Conservation (phyloP, 2,329 filamentous ascomycete species). For the Mycocentrospora acerina region DNA sequence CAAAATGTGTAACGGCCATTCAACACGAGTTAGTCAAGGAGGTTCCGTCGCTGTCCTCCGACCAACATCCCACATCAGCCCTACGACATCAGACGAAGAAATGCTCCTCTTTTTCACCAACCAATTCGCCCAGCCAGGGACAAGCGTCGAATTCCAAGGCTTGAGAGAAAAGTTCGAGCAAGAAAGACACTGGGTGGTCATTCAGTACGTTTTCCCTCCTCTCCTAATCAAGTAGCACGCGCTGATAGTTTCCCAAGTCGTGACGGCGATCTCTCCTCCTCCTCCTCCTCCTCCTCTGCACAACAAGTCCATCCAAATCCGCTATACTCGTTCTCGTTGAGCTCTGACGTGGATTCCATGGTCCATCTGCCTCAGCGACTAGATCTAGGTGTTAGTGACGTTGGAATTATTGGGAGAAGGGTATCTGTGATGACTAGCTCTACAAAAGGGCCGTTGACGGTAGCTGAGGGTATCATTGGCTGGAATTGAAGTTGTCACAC, state of each 20-base stretch:
- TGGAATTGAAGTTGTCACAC: slow-evolving; percentile 30
- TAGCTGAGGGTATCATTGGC: slow-evolving; percentile 38
- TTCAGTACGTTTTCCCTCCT: slow-evolving; percentile 24
- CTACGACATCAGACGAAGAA: slow-evolving; percentile 16
- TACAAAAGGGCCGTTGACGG: slow-evolving; percentile 13
- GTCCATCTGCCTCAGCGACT: slow-evolving; percentile 25
- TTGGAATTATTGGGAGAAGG: slow-evolving; percentile 36
- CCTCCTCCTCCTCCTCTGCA: slow-evolving; percentile 1
- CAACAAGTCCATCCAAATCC: slow-evolving; percentile 9
- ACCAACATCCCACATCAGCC: slow-evolving; percentile 9
- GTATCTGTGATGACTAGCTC: slow-evolving; percentile 33
- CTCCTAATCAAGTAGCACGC: background rate
- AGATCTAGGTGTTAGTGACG: slow-evolving; percentile 34
- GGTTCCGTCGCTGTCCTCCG: slow-evolving; percentile 39
- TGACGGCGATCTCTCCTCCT: slow-evolving; percentile 32
- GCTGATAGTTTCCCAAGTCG: slow-evolving; percentile 16
- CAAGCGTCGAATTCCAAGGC: slow-evolving; percentile 31
- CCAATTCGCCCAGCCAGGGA: slow-evolving; percentile 19
- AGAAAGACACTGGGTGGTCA: slow-evolving; percentile 28
- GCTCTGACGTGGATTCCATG: background rate
- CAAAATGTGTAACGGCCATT: slow-evolving; percentile 35
- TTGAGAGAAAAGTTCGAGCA: slow-evolving; percentile 9
- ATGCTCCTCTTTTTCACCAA: slow-evolving; percentile 34
- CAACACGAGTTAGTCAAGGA: slow-evolving; percentile 33
- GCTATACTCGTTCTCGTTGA: slow-evolving; percentile 30